Evolutionary conservation across 208 protist species (phyloP).

Genomic region (Endotrypanum monterogeii): DNA sequence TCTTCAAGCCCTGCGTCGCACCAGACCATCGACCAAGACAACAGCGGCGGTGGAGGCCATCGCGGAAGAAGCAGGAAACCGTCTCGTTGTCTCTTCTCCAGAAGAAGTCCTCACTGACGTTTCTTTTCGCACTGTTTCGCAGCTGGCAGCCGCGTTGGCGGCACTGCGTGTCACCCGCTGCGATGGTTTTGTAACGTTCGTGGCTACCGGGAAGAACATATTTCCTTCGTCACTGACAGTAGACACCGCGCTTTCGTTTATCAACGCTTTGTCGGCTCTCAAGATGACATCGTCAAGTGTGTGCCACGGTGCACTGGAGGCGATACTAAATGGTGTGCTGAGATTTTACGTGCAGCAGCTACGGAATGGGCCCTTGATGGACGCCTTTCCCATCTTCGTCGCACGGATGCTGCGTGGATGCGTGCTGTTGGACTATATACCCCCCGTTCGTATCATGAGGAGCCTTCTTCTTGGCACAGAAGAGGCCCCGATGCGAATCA

Average conservation of each 20-base stretch:
- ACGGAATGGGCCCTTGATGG: conserved; percentile 18
- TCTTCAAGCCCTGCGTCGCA: conserved; percentile 48
- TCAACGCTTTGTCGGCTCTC: conserved; percentile 40
- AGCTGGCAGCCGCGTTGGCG: conserved; percentile 52
- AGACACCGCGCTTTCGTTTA: conserved; percentile 48
- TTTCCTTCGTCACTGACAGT: conserved; percentile 27
- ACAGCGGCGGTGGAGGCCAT: conserved; percentile 33
- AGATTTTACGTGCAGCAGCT: conserved; percentile 19
- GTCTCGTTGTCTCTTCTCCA: conserved; percentile 8
- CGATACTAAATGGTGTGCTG: conserved; percentile 19
- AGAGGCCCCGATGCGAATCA: conserved; percentile 6
- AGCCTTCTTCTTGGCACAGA: conserved; percentile 38
- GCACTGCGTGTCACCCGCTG: conserved; percentile 62
- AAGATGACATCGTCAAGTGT: conserved; percentile 18
- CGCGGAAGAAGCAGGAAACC: conserved; percentile 24
- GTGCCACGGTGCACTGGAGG: conserved; percentile 22
- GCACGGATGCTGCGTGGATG: conserved; percentile 59
- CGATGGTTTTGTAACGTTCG: conserved; percentile 49
- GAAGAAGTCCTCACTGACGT: conserved; percentile 14
- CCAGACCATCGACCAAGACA: conserved; percentile 34
- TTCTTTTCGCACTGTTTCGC: conserved; percentile 42
- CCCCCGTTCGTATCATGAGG: conserved; percentile 31
- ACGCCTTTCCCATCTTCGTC: conserved; percentile 39
- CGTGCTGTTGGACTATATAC: conserved; percentile 60
- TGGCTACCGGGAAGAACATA: conserved; percentile 19